These are phyloP conservation scores for Phytophthora tubulina DNA, from an alignment of 352 stramenopile genomes.

Conservation along the genomic window DNA sequence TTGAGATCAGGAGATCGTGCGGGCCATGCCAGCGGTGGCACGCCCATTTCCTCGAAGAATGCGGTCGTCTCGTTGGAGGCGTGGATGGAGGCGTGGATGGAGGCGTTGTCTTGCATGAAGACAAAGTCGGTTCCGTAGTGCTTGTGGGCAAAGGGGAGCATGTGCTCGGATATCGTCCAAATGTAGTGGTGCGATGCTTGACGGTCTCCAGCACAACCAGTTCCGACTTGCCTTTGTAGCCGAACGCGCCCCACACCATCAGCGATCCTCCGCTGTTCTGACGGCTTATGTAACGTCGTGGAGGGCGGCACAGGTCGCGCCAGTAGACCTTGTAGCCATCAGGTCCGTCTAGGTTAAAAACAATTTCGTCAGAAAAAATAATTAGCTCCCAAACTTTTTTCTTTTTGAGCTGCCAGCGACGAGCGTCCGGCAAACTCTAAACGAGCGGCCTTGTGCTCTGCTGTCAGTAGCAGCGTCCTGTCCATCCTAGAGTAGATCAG, in stretches of 20 bases:
- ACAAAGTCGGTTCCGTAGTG: constrained; percentile 20
- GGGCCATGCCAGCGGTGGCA: neutral
- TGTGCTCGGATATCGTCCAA: neutral
- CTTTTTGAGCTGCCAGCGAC: too few species aligned
- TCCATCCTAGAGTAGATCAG: too few species aligned
- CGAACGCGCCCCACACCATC: neutral
- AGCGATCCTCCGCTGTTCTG: neutral
- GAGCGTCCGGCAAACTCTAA: too few species aligned
- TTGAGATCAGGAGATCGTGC: neutral
- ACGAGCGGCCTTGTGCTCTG: too few species aligned
- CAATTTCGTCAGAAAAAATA: neutral
- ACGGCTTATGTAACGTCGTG: neutral
- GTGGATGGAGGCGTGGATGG: constrained; percentile 35
- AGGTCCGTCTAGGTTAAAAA: neutral
- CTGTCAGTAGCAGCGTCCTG: too few species aligned
- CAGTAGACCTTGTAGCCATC: neutral
- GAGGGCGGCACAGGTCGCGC: neutral
- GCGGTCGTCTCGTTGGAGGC: constrained; percentile 9
- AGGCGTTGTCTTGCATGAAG: constrained; percentile 38
- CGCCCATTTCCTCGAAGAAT: constrained; percentile 13
- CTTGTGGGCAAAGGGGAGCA: constrained; percentile 28
- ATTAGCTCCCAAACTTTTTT: neutral
- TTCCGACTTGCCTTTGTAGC: neutral
- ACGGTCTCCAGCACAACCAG: neutral
- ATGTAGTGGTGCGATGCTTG: neutral